phyloP scores from a whole-genome alignment of 345 rosid species.

The Excoecaria cochinchinensis region DNA sequence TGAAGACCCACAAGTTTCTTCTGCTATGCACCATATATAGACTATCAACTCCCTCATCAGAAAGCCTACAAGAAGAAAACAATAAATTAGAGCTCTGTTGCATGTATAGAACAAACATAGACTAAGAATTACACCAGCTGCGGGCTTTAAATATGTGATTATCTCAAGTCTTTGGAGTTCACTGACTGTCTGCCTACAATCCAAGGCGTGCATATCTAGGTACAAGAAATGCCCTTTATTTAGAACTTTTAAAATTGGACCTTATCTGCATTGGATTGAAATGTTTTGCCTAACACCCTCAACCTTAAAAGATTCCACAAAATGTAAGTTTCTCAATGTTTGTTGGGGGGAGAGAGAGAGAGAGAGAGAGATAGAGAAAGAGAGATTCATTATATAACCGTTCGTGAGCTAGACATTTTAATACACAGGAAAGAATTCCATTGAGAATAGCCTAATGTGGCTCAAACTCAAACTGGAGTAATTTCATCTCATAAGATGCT shows the following conservation, averaged over 20 bases:
- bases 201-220: background rate
- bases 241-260: background rate
- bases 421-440: constrained; percentile 5
- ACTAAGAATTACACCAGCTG: background rate
- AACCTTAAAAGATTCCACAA: background rate
- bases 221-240: background rate
- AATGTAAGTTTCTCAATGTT: background rate
- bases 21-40: background rate
- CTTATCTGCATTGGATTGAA: background rate
- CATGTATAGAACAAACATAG: background rate
- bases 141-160: background rate
- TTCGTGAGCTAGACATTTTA: constrained; percentile 9
- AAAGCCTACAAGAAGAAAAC: background rate
- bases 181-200: background rate
- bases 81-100: background rate
- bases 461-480: constrained; percentile 3
- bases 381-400: constrained; percentile 1
- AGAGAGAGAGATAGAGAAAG: background rate
- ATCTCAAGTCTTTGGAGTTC: background rate
- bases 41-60: too few relatives aligned
- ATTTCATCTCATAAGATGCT: constrained; percentile 19
- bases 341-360: background rate
- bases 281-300: background rate
- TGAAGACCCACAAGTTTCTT: constrained; percentile 9
- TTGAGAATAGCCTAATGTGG: constrained; percentile 14